A percentile compares a stretch with the other conserved stretches of the same genome.
These are phyloP conservation scores for Oemleria cerasiformis DNA, from an alignment of 306 rosid species.

Conservation along the genomic window DNA sequence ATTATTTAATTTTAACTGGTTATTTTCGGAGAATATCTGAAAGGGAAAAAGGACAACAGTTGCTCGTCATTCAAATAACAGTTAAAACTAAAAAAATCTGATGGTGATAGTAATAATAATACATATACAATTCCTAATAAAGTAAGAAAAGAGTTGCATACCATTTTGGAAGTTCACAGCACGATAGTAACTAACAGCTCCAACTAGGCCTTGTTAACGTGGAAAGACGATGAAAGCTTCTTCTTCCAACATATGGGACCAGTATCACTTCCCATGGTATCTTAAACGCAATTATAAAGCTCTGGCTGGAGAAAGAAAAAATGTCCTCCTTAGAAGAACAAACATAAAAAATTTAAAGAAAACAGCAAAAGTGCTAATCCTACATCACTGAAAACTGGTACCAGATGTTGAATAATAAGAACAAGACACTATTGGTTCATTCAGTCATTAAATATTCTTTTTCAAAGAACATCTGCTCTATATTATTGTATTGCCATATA, in stretches of 20 bases:
- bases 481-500: neutral
- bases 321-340: neutral
- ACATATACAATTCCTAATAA: neutral
- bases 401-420: too few relatives aligned
- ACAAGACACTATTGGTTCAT: neutral
- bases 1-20: slow-evolving; percentile 30
- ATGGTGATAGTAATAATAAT: neutral
- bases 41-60: slow-evolving; percentile 27
- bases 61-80: slow-evolving; percentile 4
- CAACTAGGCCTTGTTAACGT: slow-evolving; percentile 15
- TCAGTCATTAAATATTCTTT: neutral
- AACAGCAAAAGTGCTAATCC: neutral
- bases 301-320: slow-evolving; percentile 5
- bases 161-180: slow-evolving; percentile 11
- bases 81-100: neutral
- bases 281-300: neutral
- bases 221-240: neutral
- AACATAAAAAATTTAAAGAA: neutral
- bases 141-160: slow-evolving; percentile 10
- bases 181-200: slow-evolving; percentile 8
- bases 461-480: neutral
- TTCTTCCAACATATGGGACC: slow-evolving; percentile 2
- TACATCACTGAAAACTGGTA: neutral
- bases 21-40: slow-evolving; percentile 48
- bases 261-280: slow-evolving; percentile 5